A percentile compares a stretch with the other conserved stretches of the same genome.
These are phyloP conservation scores for Achlya hypogyna DNA, from an alignment of 352 stramenopile genomes.

Conservation along the genomic window DNA sequence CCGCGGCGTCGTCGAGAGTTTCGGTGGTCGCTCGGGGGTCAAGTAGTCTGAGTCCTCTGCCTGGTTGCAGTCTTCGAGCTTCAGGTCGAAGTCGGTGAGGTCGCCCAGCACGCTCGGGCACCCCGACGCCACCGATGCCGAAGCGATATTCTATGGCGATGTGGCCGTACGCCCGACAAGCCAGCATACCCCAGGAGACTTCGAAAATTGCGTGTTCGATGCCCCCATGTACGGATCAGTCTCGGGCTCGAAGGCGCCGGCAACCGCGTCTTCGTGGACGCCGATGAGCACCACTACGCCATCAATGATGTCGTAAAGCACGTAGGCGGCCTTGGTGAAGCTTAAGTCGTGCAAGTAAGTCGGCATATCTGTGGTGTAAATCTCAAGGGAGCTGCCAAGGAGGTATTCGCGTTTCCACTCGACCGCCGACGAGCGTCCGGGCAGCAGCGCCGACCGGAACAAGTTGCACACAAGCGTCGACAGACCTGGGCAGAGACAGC, in stretches of 20 bases:
- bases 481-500: conserved; percentile 46
- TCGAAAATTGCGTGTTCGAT: too few relatives aligned
- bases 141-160: conserved; percentile 38
- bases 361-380: conserved; percentile 45
- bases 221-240: too few relatives aligned
- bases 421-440: conserved; percentile 19
- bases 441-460: conserved; percentile 34
- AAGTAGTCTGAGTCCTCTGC: background rate
- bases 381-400: conserved; percentile 41
- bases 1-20: background rate
- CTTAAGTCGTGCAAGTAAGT: conserved; percentile 35
- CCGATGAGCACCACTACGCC: conserved; percentile 52
- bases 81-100: conserved; percentile 49
- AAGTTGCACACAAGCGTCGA: conserved; percentile 53
- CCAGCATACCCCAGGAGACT: too few relatives aligned
- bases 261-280: conserved; percentile 33
- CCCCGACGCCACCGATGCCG: conserved; percentile 44
- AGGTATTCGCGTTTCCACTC: conserved; percentile 46
- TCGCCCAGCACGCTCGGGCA: conserved; percentile 37
- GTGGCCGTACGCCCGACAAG: too few relatives aligned
- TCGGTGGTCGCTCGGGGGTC: background rate
- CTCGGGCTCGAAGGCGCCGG: too few relatives aligned
- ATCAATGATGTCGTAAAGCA: conserved; percentile 46
- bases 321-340: conserved; percentile 39
- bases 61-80: conserved; percentile 27